These are phyloP conservation scores for Potentilla sterilis DNA, from an alignment of 306 rosid genomes.

Conservation along the genomic window DNA sequence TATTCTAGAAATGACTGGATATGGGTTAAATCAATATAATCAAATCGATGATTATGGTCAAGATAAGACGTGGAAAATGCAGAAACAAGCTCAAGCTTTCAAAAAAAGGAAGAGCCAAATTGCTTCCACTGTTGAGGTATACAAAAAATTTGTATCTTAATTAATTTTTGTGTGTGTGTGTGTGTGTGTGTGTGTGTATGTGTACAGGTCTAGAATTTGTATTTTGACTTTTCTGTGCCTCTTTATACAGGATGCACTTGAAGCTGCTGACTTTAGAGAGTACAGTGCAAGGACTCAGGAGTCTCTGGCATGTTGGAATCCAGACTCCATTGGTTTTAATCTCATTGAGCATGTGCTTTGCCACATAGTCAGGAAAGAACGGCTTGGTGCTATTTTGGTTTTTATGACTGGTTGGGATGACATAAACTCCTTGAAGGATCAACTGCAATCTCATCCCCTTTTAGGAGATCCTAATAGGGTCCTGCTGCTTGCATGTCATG, in stretches of 20 bases:
- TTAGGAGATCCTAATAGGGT: constrained; percentile 56
- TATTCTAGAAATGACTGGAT: constrained; percentile 53
- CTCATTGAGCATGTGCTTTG: constrained; percentile 47
- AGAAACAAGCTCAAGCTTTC: constrained; percentile 43
- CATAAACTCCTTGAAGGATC: constrained; percentile 52
- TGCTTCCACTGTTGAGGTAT: constrained; percentile 57
- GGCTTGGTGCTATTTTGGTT: constrained; percentile 56
- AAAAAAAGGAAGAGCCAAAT: constrained; percentile 54
- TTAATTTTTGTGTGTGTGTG: too few relatives aligned
- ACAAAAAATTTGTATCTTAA: not conserved
- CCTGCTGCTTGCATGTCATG: constrained; percentile 60
- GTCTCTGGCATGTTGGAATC: constrained; percentile 53
- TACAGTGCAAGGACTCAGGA: constrained; percentile 40
- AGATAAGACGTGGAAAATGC: constrained; percentile 59
- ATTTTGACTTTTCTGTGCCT: not conserved
- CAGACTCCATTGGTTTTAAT: constrained; percentile 60
- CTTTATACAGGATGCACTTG: constrained; percentile 43
- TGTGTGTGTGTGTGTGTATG: too few relatives aligned
- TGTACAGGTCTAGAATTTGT: constrained; percentile 2
- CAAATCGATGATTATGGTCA: constrained; percentile 69
- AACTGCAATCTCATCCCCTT: constrained; percentile 53
- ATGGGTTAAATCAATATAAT: constrained; percentile 40
- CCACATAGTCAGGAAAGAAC: constrained; percentile 46
- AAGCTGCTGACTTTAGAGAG: constrained; percentile 43
- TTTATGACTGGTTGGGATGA: constrained; percentile 73